phyloP scores from a whole-genome alignment of 2,329 filamentous ascomycete species.

The Septoria linicola region DNA sequence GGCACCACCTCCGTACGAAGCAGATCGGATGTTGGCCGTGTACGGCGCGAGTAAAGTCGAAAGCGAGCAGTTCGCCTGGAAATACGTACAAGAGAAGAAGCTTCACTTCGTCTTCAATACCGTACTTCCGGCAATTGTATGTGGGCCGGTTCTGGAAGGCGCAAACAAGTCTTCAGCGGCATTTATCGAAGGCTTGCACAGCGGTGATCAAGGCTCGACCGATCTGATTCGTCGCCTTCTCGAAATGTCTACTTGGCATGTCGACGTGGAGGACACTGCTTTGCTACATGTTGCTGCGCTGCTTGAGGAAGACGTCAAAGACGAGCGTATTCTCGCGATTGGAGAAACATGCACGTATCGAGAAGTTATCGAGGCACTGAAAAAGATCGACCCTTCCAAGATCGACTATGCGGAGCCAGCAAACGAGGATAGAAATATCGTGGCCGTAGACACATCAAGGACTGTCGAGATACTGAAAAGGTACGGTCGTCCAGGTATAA shows the following conservation, averaged over 20 bases:
- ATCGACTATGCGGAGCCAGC: background rate
- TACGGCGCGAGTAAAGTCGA: slow-evolving; percentile 4
- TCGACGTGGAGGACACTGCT: background rate
- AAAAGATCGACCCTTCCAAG: background rate
- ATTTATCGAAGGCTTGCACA: background rate
- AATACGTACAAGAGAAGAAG: background rate
- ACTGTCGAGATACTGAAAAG: background rate
- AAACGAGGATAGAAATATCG: background rate
- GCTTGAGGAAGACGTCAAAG: background rate
- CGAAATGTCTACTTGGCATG: background rate
- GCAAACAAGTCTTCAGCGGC: background rate
- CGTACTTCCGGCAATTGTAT: background rate
- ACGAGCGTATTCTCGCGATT: background rate
- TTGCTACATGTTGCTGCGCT: background rate
- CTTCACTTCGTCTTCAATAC: slow-evolving; percentile 1
- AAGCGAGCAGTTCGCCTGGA: background rate
- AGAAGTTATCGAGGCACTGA: background rate
- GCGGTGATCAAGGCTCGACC: background rate
- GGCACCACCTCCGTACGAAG: background rate
- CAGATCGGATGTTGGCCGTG: background rate
- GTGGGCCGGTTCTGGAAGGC: background rate
- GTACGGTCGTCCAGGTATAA: background rate
- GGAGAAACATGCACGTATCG: background rate
- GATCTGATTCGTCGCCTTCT: background rate
- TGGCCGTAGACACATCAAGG: background rate